Conservation (phyloP, 352 stramenopile genomes). For the Globisporangium nunn region DNA sequence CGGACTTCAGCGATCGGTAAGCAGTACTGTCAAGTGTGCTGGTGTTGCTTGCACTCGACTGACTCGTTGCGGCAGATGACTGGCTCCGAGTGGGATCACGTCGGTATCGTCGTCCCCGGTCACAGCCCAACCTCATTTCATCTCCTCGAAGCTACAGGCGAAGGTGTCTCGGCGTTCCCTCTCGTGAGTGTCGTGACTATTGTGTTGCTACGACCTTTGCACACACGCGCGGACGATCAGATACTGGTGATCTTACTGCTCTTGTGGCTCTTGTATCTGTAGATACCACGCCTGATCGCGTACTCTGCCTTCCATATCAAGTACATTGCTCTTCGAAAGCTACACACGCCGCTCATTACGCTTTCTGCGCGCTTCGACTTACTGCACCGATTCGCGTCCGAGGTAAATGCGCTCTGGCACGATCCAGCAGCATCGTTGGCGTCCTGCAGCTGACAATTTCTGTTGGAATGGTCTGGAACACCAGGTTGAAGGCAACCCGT, state of each 20-base stretch:
- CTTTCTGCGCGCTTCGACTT: conserved; percentile 34
- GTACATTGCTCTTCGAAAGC: conserved; percentile 37
- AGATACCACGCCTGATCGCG: conserved; percentile 25
- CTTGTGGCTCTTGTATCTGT: background rate
- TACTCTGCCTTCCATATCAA: conserved; percentile 42
- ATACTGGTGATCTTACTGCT: background rate
- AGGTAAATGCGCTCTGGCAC: conserved; percentile 13
- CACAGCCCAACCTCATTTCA: conserved; percentile 16
- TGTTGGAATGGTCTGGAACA: background rate
- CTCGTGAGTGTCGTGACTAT: conserved; percentile 20
- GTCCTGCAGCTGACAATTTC: background rate
- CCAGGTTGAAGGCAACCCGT: conserved; percentile 38
- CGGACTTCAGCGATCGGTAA: conserved; percentile 38
- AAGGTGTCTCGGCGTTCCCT: conserved; percentile 45
- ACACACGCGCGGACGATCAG: no score
- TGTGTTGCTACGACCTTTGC: background rate
- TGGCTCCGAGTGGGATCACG: conserved; percentile 60
- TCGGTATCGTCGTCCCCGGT: conserved; percentile 38
- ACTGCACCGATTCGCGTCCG: conserved; percentile 30
- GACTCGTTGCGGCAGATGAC: conserved; percentile 24
- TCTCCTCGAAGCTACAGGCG: conserved; percentile 53
- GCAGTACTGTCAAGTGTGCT: background rate
- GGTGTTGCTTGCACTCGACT: background rate
- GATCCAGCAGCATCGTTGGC: background rate
- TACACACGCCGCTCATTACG: conserved; percentile 46